Conservation (phyloP, 2,329 filamentous ascomycete genomes). For the Fusarium sp. region DNA sequence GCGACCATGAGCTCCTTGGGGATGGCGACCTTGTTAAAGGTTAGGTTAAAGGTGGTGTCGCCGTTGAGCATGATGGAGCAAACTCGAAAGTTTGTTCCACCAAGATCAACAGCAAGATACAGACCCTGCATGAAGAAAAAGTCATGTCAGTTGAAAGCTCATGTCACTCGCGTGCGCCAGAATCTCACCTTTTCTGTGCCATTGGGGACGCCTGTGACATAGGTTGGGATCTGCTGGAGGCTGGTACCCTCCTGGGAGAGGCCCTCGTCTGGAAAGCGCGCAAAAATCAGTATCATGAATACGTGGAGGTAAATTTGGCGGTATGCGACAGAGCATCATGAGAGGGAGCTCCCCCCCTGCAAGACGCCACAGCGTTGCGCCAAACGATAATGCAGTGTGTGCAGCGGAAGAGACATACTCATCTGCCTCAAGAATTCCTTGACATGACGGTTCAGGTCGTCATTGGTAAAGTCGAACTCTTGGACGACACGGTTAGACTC, state of each 20-base stretch:
- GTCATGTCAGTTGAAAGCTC: constrained; percentile 10
- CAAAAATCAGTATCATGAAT: constrained; percentile 21
- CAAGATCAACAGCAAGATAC: constrained; percentile 97
- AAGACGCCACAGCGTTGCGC: constrained; percentile 4
- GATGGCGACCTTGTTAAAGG: constrained; percentile 91
- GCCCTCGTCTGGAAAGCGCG: constrained; percentile 73
- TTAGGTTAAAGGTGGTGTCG: constrained; percentile 93
- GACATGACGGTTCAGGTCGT: constrained; percentile 82
- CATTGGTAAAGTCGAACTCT: constrained; percentile 86
- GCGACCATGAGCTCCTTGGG: constrained; percentile 91
- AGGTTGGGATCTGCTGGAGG: constrained; percentile 95
- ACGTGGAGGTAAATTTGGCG: constrained; percentile 6
- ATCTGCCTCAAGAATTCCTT: constrained; percentile 89
- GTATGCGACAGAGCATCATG: constrained; percentile 25
- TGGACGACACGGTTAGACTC: constrained; percentile 84
- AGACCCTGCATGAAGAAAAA: constrained; percentile 71
- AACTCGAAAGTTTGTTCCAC: constrained; percentile 97
- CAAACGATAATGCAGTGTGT: constrained; percentile 8
- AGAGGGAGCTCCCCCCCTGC: constrained; percentile 4
- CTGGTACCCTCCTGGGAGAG: constrained; percentile 80
- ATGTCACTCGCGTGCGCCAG: background rate
- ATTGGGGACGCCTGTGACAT: constrained; percentile 95
- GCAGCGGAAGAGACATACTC: constrained; percentile 57
- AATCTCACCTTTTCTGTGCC: constrained; percentile 89
- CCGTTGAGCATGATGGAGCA: constrained; percentile 95